Percentiles rank a stretch among this genome's conserved stretches.
phyloP scores from a whole-genome alignment of 257 asterid species.

The Solanum pinnatisectum region DNA sequence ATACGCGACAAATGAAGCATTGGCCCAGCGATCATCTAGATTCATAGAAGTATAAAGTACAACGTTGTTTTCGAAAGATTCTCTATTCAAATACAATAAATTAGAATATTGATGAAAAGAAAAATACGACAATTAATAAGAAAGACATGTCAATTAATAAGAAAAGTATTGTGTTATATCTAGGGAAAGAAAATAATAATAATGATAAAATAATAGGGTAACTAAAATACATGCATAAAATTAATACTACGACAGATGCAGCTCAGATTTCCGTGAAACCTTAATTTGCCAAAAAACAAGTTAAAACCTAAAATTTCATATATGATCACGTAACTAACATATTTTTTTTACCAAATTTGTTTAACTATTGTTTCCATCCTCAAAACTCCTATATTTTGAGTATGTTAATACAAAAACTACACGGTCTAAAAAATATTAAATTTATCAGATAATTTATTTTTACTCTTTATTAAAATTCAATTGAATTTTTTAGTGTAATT shows the following conservation, averaged over 20 bases:
- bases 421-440: no score
- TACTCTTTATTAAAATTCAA: no score
- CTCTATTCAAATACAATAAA: background rate
- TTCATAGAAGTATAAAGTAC: background rate
- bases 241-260: background rate
- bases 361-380: no score
- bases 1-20: background rate
- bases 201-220: background rate
- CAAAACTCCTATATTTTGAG: no score
- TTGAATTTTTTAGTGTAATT: no score
- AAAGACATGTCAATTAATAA: no score
- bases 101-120: background rate
- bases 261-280: background rate
- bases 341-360: background rate
- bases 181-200: background rate
- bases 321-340: background rate
- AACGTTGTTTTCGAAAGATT: background rate
- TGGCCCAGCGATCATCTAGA: background rate
- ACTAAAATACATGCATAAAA: no score
- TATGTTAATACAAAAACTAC: no score
- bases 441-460: no score
- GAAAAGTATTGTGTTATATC: background rate
- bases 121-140: no score
- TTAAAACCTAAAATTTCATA: background rate
- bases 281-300: background rate